Conservation (phyloP, 176 grass and related monocot genomes). For the Avena eriantha region DNA sequence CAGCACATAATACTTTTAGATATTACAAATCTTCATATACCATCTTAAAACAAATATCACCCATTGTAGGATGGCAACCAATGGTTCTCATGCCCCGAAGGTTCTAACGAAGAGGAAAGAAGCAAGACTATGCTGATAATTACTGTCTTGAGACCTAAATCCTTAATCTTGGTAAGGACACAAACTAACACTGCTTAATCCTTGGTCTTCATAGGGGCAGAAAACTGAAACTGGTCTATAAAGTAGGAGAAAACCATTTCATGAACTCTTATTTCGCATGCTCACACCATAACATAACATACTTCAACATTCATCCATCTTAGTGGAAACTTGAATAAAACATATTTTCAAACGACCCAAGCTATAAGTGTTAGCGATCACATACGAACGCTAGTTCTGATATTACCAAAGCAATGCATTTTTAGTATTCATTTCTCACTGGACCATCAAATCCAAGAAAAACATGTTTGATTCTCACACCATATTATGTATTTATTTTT, state of each 20-base stretch:
- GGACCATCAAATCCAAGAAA: neutral
- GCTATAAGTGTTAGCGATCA: neutral
- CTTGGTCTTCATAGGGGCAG: neutral
- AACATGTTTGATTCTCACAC: neutral
- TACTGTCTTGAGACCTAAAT: neutral
- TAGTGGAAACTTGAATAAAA: slow-evolving; percentile 15
- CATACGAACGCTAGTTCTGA: neutral
- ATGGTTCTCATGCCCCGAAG: neutral
- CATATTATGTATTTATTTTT: neutral
- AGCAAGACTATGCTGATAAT: neutral
- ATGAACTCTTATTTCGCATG: neutral
- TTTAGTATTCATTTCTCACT: neutral
- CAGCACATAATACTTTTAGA: slow-evolving; percentile 9
- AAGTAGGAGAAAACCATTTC: slow-evolving; percentile 5
- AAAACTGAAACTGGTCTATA: slow-evolving; percentile 4
- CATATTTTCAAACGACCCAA: neutral
- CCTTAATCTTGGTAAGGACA: neutral
- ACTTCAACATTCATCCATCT: neutral
- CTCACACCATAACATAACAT: slow-evolving; percentile 13
- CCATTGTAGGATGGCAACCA: neutral
- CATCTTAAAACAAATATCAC: neutral
- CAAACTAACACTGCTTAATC: neutral
- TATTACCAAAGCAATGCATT: neutral
- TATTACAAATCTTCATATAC: slow-evolving; percentile 20
- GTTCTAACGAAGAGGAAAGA: slow-evolving; percentile 20